Evolutionary conservation across 2,329 filamentous ascomycete species (phyloP).

Genomic region (Aaosphaeria arxii): DNA sequence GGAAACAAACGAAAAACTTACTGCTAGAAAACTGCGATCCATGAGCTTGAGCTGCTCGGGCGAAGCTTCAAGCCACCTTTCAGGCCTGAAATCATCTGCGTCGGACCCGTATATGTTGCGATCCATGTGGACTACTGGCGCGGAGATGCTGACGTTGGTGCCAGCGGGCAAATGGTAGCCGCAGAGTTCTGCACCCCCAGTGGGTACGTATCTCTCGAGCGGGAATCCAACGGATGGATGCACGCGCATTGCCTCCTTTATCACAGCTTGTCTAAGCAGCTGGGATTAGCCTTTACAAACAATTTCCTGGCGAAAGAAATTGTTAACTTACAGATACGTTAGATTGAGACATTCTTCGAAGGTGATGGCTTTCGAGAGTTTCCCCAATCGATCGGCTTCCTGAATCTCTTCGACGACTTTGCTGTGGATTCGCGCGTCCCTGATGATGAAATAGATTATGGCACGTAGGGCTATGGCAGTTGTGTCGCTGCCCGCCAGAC

Average conservation of each 20-base stretch:
- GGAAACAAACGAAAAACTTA: too few relatives aligned
- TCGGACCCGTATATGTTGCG: background rate
- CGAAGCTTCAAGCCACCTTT: background rate
- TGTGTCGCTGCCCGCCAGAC: conserved; percentile 36
- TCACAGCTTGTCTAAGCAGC: background rate
- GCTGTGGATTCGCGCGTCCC: conserved; percentile 18
- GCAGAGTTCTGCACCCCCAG: background rate
- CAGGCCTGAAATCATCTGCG: background rate
- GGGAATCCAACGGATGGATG: background rate
- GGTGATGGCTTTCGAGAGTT: too few relatives aligned
- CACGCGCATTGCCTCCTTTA: background rate
- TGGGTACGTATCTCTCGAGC: background rate
- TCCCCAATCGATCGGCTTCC: too few relatives aligned
- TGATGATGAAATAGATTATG: conserved; percentile 38
- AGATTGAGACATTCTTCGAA: too few relatives aligned
- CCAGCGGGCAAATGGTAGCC: background rate
- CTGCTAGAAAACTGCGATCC: background rate
- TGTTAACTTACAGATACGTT: too few relatives aligned
- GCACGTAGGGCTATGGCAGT: conserved; percentile 31
- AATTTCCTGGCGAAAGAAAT: too few relatives aligned
- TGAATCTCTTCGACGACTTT: conserved; percentile 6
- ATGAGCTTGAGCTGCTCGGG: background rate
- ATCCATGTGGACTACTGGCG: background rate
- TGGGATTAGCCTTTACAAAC: too few relatives aligned
- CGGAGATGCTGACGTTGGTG: background rate